Evolutionary conservation across 129 eudicot species (phyloP).

Genomic region (Lonicera japonica): DNA sequence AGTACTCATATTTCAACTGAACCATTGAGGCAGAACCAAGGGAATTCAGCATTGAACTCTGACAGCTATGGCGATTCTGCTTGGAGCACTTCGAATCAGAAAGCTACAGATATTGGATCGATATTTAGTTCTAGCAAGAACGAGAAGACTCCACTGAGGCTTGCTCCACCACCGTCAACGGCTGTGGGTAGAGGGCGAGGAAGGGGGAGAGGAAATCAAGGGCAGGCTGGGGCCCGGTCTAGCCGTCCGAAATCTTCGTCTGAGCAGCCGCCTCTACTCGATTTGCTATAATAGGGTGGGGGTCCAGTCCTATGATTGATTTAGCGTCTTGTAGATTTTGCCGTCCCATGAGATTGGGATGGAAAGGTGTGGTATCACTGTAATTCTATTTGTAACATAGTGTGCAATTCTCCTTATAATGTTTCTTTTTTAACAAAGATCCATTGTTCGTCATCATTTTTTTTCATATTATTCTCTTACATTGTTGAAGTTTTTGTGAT

Average conservation of each 20-base stretch:
- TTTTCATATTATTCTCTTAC: too few relatives aligned
- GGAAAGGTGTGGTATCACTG: too few relatives aligned
- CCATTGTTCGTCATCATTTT: too few relatives aligned
- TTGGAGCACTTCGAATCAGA: conserved; percentile 7
- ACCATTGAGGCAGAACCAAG: conserved; percentile 22
- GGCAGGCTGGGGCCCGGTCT: conserved; percentile 15
- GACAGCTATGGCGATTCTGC: conserved; percentile 20
- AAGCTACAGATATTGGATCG: conserved; percentile 55
- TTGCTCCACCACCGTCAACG: conserved; percentile 89
- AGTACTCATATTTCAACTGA: conserved; percentile 17
- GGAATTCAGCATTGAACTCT: conserved; percentile 5
- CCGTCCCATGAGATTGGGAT: too few relatives aligned
- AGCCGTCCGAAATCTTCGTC: conserved; percentile 40
- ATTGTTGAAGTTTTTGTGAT: too few relatives aligned
- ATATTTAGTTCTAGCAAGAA: conserved; percentile 55
- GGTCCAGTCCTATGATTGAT: neutral
- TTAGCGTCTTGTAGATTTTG: neutral
- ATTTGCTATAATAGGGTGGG: conserved; percentile 49
- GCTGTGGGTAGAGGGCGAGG: conserved; percentile 93
- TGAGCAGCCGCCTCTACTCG: conserved; percentile 79
- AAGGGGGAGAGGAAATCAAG: conserved; percentile 49
- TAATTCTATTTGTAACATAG: too few relatives aligned
- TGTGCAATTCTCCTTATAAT: too few relatives aligned
- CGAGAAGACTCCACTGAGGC: conserved; percentile 52
- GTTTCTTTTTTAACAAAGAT: too few relatives aligned